Conservation (phyloP, 768 basidiomycete species). For the Cubamyces sp. region DNA sequence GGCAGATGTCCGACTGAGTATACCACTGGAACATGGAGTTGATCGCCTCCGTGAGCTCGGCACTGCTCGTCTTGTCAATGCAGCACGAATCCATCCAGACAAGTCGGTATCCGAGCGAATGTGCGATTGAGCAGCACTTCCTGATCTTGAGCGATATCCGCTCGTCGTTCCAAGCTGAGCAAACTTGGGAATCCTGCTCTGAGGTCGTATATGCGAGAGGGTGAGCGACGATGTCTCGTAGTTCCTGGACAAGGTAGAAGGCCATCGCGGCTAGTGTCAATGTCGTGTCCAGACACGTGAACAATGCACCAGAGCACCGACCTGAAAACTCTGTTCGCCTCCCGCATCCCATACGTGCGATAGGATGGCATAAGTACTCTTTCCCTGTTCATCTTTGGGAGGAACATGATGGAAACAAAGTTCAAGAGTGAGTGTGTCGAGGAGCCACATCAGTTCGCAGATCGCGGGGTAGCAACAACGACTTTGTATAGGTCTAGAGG, state of each 20-base stretch:
- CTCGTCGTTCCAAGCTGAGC: not conserved
- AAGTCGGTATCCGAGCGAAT: not conserved
- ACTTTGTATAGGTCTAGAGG: too few species aligned
- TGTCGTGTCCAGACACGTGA: too few species aligned
- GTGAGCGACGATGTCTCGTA: too few species aligned
- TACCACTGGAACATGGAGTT: conserved; percentile 7
- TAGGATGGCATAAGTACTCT: conserved; percentile 2
- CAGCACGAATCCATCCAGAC: conserved; percentile 19
- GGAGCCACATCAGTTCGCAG: too few species aligned
- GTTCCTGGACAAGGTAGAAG: too few species aligned
- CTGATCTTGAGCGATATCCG: not conserved
- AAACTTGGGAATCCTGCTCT: too few species aligned
- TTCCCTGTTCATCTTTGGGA: too few species aligned
- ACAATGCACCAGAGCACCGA: not conserved
- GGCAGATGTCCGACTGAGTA: not conserved
- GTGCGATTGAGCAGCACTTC: not conserved
- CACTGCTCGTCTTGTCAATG: conserved; percentile 17
- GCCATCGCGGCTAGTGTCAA: too few species aligned
- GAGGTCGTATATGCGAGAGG: too few species aligned
- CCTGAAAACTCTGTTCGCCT: not conserved
- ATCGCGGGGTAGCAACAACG: too few species aligned
- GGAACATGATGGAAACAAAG: too few species aligned
- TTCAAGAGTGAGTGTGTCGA: too few species aligned
- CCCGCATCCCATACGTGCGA: conserved; percentile 6
- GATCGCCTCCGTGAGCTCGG: conserved; percentile 10